Evolutionary conservation across 179 eudicot species (phyloP), one percentile per base, ranked within the genome.

Genomic region (Vitellaria paradoxa): DNA sequence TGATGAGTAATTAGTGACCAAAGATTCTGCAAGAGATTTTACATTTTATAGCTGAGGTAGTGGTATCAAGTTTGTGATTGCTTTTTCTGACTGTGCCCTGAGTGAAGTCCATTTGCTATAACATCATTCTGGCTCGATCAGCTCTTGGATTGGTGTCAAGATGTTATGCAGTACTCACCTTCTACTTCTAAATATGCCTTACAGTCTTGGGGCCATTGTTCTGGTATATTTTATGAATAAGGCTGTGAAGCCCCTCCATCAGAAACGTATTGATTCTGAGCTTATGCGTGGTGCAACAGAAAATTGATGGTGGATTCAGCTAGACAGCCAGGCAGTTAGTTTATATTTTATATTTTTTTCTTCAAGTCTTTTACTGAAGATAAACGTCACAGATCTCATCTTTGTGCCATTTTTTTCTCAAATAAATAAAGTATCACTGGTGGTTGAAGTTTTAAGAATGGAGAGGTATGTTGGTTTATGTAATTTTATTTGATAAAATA

Each of bases 151-250:
- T 55, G 74, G 77, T 63, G 59, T 82, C 70, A 79, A 67, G 60
- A 92, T 92, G 97, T 65, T 86, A 65, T 78, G 81, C 77, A 67
- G 86, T 77, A 76, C 82, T 81, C 77, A 59, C 69, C 77, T 75
- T 42, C 59, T 68, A 53, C 74, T 74, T 76, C 82, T 70, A 26
- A 70, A 60, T 79, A 72, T 77, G 74, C 78, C 75, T 50, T 84
- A 77, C 76, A 73, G 47, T 77, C 77, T 69, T 40, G 76, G 77
- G 69, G 37, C 77, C 76, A 26, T 74, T 82, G 80, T 77, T 81
- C 65, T 69, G 80, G 79, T 46, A 45, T 74, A 71, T 78, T 72
- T 76, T 63, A 83, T 78, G 81, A 89, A 86, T 88, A 85, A 83
- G 83, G 79, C 82, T 81, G 77, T 79, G 83, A 82, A 78, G 67